Base-by-base conservation (phyloP, 306 rosid genomes). In the Acmispon strigosus region DNA sequence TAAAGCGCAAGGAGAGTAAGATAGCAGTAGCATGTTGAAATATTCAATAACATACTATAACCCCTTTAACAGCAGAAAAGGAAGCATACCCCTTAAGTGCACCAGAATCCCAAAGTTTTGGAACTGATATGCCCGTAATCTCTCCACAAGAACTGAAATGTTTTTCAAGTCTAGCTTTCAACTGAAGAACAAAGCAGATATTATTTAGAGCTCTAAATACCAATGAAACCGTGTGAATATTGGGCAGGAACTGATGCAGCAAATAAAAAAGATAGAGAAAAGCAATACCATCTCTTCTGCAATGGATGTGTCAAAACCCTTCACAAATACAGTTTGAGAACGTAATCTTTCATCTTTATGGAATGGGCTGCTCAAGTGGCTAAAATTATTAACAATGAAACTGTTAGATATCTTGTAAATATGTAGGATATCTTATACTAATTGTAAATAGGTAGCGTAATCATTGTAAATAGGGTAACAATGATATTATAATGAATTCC, bases 141-240 rank as follows among this genome's bases (percentile, higher is more conserved):
- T 85, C 90, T 43, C 98, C 98, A 67, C 98, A 90, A 8, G 80
- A 36, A 47, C 76, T 52, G 71, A 93, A 93, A 72, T 76, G 86
- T 6, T 84, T 82, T 61, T 79, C 65, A 67, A 93, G 54, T 37
- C 81, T 63, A 61, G 84, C 78, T 62, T 82, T 80, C 29, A 87
- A 71, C 98, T 93, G 84, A 32, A 32, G 29, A 19, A 42, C 41
- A 60, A 43, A 69, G 27, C 14, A 63, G 44, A 27, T 50, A 51
- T 19, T 58, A 70, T 14, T 32, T 18, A 29, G 14, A 62, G 18
- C 43, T 34, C 15, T 39, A 24, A 27, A 47, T 8, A 41, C n/a
- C 1, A 20, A 62, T 60, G 36, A 64, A 55, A 36, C 42, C 42
- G 67, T 24, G 62, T 10, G 60, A 59, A 34, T 72, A 14, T 15